Evolutionary conservation across 2,329 filamentous ascomycete species (phyloP), one percentile per base, ranked within the genome.

Genomic region (Epichloe sylvatica): DNA sequence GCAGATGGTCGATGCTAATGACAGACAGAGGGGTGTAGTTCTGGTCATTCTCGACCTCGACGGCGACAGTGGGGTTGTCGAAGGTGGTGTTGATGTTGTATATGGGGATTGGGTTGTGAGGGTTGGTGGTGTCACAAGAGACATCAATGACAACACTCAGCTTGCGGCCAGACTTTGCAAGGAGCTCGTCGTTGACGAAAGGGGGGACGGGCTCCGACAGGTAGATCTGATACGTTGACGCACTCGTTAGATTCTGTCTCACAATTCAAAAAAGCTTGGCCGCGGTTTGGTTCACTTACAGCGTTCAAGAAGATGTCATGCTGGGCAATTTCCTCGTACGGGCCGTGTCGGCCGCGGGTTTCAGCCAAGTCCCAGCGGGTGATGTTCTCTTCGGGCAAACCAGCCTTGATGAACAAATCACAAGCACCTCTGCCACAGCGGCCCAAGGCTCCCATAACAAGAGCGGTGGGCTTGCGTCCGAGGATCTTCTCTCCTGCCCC

Each of bases 31-130:
- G 46, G 50, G 95, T 69, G 7, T 43, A 37, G 77, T 75, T 0
- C 80, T 76, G 48, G 49, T 71, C 63, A 67, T 74, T 60, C 70
- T 78, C 55, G 74, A 80, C 66, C 35, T 79, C 71, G 23, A 92
- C 84, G 1, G 81, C 76, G 0, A 94, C 82, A 1, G 88, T 95
- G n/a, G 90, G 91, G 63, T 86, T 81, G 63, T 81, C 79, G 63
- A 96, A 96, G 21, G 88, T 92, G 45, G 86, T 95, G 66, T 86
- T 86, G 63, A 85, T 80, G 56, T 76, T 75, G 73, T 94, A 95
- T 62, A 95, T 82, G 23, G 89, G 89, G 49, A 90, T 79, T 56
- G 60, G 60, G 67, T 84, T 85, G 69, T 84, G 40, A 12, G 47
- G 47, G 17, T 49, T 49, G 35, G 40, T 49, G 44, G 81, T 84